These are phyloP conservation scores for Porcisia hertigi DNA, from an alignment of 208 protist species.

Conservation along the genomic window DNA sequence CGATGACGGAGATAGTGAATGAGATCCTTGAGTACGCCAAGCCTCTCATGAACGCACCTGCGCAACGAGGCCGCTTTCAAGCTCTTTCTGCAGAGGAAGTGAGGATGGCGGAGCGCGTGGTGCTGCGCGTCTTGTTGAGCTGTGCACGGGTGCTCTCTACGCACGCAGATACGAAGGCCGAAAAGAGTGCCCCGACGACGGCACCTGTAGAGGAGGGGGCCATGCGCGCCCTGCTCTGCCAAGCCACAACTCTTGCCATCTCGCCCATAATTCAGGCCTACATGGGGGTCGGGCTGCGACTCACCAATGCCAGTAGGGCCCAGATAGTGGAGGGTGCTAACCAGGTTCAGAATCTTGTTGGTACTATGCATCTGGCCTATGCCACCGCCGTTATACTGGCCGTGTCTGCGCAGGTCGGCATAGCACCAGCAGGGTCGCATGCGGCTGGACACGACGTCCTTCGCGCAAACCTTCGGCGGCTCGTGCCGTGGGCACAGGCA, in stretches of 20 bases:
- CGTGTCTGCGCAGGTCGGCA: no score
- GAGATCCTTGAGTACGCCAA: conserved; percentile 12
- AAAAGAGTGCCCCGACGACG: background rate
- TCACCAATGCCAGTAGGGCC: background rate
- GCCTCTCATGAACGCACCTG: background rate
- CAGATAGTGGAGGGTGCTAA: background rate
- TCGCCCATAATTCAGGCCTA: conserved; percentile 12
- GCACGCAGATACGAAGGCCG: background rate
- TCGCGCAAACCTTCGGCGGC: background rate
- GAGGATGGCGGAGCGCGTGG: conserved; percentile 9
- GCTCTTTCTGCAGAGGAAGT: conserved; percentile 7
- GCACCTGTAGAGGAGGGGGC: conserved; percentile 2
- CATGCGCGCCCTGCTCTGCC: conserved; percentile 3
- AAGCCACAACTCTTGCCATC: background rate
- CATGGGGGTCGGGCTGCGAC: background rate
- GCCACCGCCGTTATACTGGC: background rate
- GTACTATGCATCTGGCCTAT: conserved; percentile 5
- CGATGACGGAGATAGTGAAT: conserved; percentile 14
- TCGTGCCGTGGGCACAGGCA: conserved; percentile 11
- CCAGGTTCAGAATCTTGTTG: background rate
- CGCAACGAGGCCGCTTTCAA: background rate
- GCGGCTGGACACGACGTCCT: background rate
- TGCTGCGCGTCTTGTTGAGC: conserved; percentile 24
- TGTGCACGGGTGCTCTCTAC: conserved; percentile 21
- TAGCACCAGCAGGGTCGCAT: background rate